Conservation (phyloP, 139 green algal genomes). For the Pleodorina starrii region DNA sequence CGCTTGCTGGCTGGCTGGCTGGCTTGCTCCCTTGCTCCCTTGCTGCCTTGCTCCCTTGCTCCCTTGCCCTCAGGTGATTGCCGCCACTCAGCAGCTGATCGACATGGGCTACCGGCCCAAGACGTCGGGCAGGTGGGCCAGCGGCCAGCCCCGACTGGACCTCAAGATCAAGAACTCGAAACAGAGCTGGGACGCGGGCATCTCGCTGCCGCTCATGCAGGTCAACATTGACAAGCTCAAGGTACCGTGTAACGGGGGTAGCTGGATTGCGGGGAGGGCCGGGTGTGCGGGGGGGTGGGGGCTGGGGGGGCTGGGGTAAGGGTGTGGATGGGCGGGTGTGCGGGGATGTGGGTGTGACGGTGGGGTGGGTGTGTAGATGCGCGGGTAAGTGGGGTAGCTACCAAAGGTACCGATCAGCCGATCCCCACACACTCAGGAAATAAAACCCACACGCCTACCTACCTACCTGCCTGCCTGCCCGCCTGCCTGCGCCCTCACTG, state of each 20-base stretch:
- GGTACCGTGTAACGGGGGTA: constrained; percentile 26
- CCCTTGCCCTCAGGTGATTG: too few species aligned
- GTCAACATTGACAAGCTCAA: constrained; percentile 63
- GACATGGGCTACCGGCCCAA: constrained; percentile 43
- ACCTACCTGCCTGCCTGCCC: too few species aligned
- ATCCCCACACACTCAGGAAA: too few species aligned
- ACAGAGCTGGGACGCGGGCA: constrained; percentile 47
- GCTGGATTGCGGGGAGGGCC: too few species aligned
- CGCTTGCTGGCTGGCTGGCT: too few species aligned
- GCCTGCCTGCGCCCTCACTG: too few species aligned
- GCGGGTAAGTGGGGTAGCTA: too few species aligned
- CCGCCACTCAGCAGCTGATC: constrained; percentile 13
- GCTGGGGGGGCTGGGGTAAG: too few species aligned
- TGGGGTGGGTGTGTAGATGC: background rate
- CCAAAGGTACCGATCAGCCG: too few species aligned
- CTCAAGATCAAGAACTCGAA: constrained; percentile 36
- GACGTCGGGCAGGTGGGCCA: constrained; percentile 65
- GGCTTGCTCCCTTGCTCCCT: too few species aligned
- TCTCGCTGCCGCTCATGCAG: constrained; percentile 70
- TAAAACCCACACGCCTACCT: too few species aligned
- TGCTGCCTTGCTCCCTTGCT: too few species aligned
- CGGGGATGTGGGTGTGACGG: background rate
- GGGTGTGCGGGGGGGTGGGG: background rate
- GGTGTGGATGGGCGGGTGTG: background rate
- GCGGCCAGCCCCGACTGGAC: constrained; percentile 68